Evolutionary conservation across 148 eudicot species (phyloP).

Genomic region (Rhododendron molle): DNA sequence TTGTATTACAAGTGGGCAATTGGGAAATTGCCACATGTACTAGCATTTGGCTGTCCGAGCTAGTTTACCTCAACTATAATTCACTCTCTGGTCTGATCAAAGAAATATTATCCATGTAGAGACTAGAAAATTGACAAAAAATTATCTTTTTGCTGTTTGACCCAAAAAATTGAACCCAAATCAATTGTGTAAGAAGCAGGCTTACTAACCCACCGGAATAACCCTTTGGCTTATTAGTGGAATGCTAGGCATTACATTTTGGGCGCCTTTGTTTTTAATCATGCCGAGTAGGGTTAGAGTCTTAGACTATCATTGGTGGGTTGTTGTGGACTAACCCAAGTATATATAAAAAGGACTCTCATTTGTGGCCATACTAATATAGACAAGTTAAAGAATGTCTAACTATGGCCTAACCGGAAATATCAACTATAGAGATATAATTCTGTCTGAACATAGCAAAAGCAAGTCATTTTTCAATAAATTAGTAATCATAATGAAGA

Average conservation of each 20-base stretch:
- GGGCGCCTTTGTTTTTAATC: not conserved
- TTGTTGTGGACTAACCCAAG: not conserved
- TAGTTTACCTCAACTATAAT: too few relatives aligned
- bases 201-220: not conserved
- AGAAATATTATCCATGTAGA: too few relatives aligned
- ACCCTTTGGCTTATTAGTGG: not conserved
- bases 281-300: not conserved
- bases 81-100: too few relatives aligned
- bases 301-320: not conserved
- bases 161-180: too few relatives aligned
- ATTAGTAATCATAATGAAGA: too few relatives aligned
- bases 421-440: not conserved
- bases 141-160: too few relatives aligned
- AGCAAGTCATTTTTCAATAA: not conserved
- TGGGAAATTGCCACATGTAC: conserved; percentile 16
- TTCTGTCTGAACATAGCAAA: not conserved
- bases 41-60: not conserved
- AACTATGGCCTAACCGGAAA: not conserved
- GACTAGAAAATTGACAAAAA: too few relatives aligned
- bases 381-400: not conserved
- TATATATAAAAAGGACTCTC: not conserved
- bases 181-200: too few relatives aligned
- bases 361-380: not conserved
- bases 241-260: not conserved
- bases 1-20: conserved; percentile 12